phyloP scores from a whole-genome alignment of 2,329 filamentous ascomycete genomes.

The Claviceps cyperi region DNA sequence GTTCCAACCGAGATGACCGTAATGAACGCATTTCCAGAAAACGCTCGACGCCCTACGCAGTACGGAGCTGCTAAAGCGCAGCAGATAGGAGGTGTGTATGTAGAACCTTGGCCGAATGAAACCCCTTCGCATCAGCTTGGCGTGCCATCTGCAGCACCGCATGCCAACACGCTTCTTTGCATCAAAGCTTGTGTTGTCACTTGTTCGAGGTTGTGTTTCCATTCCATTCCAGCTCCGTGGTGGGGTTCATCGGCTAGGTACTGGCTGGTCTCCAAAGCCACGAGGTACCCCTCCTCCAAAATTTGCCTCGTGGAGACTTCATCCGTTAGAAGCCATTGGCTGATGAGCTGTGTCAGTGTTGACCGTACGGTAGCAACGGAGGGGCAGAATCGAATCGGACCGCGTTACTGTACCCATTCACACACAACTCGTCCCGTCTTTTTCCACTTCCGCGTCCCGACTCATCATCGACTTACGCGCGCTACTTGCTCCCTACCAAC shows the following conservation, averaged over 20 bases:
- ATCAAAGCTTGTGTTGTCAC: no score
- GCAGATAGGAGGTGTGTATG: no score
- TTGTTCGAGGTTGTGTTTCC: no score
- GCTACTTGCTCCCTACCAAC: not conserved
- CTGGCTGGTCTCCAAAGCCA: not conserved
- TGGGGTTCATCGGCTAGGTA: conserved; percentile 4
- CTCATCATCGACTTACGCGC: not conserved
- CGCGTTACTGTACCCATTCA: conserved; percentile 2
- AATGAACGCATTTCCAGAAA: no score
- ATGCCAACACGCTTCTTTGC: no score
- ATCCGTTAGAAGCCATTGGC: not conserved
- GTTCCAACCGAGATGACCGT: no score
- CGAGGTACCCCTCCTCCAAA: conserved; percentile 9
- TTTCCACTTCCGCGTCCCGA: not conserved
- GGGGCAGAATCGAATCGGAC: not conserved
- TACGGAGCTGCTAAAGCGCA: no score
- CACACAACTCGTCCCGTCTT: not conserved
- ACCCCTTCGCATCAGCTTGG: no score
- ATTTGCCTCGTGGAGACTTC: conserved; percentile 7
- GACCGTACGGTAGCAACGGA: not conserved
- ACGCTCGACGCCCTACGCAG: no score
- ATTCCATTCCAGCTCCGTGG: not conserved
- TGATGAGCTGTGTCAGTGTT: conserved; percentile 1
- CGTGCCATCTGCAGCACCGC: no score
- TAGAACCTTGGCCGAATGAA: no score